Conservation (phyloP, 306 rosid genomes). For the Canavalia ensiformis region DNA sequence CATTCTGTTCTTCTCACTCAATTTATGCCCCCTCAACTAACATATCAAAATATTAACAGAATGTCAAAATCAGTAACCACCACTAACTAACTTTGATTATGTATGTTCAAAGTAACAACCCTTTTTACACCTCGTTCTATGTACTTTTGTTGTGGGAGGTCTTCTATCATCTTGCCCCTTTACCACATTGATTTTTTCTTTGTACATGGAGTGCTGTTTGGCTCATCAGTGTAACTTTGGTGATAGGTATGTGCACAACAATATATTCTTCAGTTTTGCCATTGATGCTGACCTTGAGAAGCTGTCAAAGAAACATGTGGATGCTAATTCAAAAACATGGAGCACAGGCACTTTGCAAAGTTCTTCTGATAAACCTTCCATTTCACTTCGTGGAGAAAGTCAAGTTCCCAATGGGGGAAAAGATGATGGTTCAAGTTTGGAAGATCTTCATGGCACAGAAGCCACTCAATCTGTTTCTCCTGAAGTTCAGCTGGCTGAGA, state of each 20-base stretch:
- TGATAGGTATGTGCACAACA: slow-evolving; percentile 97
- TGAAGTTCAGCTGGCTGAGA: slow-evolving; percentile 80
- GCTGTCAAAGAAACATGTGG: slow-evolving; percentile 69
- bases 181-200: slow-evolving; percentile 8
- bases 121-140: too few relatives aligned
- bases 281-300: slow-evolving; percentile 97
- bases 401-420: slow-evolving; percentile 71
- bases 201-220: slow-evolving; percentile 4
- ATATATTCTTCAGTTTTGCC: slow-evolving; percentile 97
- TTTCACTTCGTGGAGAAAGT: slow-evolving; percentile 53
- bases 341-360: slow-evolving; percentile 49
- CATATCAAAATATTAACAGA: too few relatives aligned
- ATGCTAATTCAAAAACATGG: slow-evolving; percentile 59
- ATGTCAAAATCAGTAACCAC: too few relatives aligned
- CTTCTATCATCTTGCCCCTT: slow-evolving; percentile 9
- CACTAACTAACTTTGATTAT: too few relatives aligned
- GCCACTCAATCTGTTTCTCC: slow-evolving; percentile 59
- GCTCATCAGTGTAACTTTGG: slow-evolving; percentile 40
- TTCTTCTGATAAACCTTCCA: slow-evolving; percentile 63
- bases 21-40: too few relatives aligned
- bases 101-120: too few relatives aligned
- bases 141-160: neutral
- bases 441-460: slow-evolving; percentile 62
- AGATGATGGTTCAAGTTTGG: slow-evolving; percentile 51
- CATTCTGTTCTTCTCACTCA: too few relatives aligned